A percentile compares a stretch with the other conserved stretches of the same genome.
Evolutionary conservation across 164 flowering plant species (phyloP).

Genomic region (Vitis riparia): DNA sequence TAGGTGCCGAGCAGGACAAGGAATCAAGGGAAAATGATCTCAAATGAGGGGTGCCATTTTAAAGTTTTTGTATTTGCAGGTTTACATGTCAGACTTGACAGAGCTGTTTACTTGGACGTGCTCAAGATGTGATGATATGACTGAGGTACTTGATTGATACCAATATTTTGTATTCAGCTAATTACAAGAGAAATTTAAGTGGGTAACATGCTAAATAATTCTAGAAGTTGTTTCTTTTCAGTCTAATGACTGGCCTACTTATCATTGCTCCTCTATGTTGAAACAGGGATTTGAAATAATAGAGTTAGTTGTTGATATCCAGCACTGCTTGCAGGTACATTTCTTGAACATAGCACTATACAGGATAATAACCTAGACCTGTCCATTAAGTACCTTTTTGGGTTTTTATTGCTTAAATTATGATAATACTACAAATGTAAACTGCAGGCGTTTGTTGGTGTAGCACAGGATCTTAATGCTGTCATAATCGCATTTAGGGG

Average conservation of each 20-base stretch:
- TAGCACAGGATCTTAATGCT: slow-evolving; percentile 78
- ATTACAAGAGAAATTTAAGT: too few relatives aligned
- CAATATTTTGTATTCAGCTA: too few relatives aligned
- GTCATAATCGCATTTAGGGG: slow-evolving; percentile 93
- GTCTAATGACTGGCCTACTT: not conserved
- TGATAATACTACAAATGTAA: not conserved
- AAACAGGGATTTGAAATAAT: slow-evolving; percentile 88
- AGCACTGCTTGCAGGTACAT: slow-evolving; percentile 89
- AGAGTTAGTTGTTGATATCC: slow-evolving; percentile 88
- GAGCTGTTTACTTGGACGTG: slow-evolving; percentile 96
- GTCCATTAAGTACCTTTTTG: not conserved
- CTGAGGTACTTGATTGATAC: slow-evolving; percentile 47
- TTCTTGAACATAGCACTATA: not conserved
- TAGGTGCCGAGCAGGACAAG: too few relatives aligned
- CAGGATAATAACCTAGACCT: not conserved
- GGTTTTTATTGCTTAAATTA: not conserved
- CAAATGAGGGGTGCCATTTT: too few relatives aligned
- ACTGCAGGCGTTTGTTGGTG: slow-evolving; percentile 89
- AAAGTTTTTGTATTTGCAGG: slow-evolving; percentile 47
- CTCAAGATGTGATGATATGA: slow-evolving; percentile 72
- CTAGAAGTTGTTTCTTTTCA: not conserved
- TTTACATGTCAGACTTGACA: slow-evolving; percentile 87
- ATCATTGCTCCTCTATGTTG: slow-evolving; percentile 1
- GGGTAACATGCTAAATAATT: not conserved
- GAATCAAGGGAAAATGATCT: too few relatives aligned